Base-by-base conservation (phyloP, 139 green algal genomes). In the Chlorella sp. region DNA sequence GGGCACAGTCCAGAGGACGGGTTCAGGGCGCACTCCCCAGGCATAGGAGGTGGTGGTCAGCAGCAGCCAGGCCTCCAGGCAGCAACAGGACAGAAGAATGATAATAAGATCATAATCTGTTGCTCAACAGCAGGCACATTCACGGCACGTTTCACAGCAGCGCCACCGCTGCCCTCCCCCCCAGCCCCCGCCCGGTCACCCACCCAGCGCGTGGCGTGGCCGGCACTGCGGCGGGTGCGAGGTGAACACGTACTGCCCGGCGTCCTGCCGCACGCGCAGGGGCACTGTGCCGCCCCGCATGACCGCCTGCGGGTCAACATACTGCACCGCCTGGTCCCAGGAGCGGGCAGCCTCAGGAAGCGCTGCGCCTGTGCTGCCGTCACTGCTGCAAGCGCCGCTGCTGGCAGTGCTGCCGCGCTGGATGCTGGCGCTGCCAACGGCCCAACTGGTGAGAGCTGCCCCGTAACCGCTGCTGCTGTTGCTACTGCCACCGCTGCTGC, bases 321-420 rank as follows among this genome's bases (percentile, higher is more conserved):
- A 96, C 85, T 95, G 94, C 78, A 96, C 86, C 19, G 85, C 88
- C 89, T 95, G 94, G 32, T 83, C 82, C 90, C 89, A 94, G 39
- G 92, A 95, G n/a, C 32, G 34, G 22, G 64, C 87, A 36, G 12
- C 76, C 32, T 12, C 34, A 7, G 83, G 37, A 14, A 30, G 24
- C 2, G 21, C 37, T 34, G 64, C 36, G n/a, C 0, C 21, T 16
- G 7, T 2, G 11, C 37, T 2, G 24, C 14, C 42, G 3, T 40
- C 22, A 0, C 18, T 34, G 39, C 39, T 16, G 37, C 0, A 30
- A 14, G 11, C 12, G 42, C 42, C 15, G 79, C 37, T 60, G 77
- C 21, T 32, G 48, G 48, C 28, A 28, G 26, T 85, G 80, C 48
- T 42, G 73, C n/a, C n/a, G 73, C 39, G 28, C 15, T 39, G 42